A percentile compares a stretch with the other conserved stretches of the same genome.
Conservation (phyloP, 352 stramenopile genomes). For the Pythium brachiatum region DNA sequence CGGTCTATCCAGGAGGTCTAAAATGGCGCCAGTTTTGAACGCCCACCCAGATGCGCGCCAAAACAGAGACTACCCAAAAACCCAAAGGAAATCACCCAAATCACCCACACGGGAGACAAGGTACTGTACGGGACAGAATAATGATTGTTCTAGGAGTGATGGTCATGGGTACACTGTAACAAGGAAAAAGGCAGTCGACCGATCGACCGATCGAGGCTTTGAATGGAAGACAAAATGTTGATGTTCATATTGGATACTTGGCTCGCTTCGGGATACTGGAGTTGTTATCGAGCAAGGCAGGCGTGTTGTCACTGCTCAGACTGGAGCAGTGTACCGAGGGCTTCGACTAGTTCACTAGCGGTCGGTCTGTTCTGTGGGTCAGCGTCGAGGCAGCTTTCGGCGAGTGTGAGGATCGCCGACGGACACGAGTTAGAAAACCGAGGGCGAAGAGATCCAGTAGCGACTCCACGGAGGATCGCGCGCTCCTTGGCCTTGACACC, state of each 20-base stretch:
- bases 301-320: neutral
- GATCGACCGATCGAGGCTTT: too few relatives aligned
- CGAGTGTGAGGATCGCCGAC: slow-evolving; percentile 1
- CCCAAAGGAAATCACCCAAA: slow-evolving; percentile 1
- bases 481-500: slow-evolving; percentile 4
- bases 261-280: too few relatives aligned
- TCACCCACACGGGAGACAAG: neutral
- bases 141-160: too few relatives aligned
- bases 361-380: slow-evolving; percentile 8
- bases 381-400: slow-evolving; percentile 1
- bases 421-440: slow-evolving; percentile 10
- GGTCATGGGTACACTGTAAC: too few relatives aligned
- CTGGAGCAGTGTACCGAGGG: neutral
- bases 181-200: too few relatives aligned
- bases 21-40: slow-evolving; percentile 16
- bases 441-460: neutral
- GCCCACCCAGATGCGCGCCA: slow-evolving; percentile 12
- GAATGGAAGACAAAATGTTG: too few relatives aligned
- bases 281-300: too few relatives aligned
- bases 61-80: slow-evolving; percentile 16
- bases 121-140: neutral
- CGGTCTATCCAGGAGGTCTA: neutral
- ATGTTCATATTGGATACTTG: too few relatives aligned
- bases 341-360: neutral
- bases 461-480: slow-evolving; percentile 1